Evolutionary conservation across 2,329 filamentous ascomycete species (phyloP).

Genomic region (Cladosporium sp.): DNA sequence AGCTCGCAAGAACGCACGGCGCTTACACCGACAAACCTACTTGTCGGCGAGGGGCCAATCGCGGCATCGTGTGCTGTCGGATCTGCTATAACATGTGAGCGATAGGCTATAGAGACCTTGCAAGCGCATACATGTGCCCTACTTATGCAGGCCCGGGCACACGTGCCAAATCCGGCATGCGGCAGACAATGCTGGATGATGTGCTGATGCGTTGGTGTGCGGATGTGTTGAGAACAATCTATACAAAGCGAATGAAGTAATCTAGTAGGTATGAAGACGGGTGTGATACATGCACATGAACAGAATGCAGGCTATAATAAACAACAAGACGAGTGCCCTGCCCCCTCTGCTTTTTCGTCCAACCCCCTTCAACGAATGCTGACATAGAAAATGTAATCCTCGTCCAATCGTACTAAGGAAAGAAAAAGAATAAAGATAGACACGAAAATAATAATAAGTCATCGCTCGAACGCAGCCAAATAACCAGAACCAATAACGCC

Average conservation of each 20-base stretch:
- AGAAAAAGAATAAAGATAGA: not conserved
- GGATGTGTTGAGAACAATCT: no score
- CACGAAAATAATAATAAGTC: conserved; percentile 33
- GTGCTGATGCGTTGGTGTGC: no score
- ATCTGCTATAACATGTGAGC: not conserved
- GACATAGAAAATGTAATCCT: conserved; percentile 16
- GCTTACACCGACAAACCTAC: conserved; percentile 2
- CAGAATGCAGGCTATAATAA: no score
- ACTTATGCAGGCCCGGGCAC: not conserved
- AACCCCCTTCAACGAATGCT: not conserved
- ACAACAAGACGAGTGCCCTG: no score
- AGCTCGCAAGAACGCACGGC: not conserved
- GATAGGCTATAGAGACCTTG: not conserved
- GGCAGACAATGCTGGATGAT: not conserved
- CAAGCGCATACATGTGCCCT: not conserved
- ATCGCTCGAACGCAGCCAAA: conserved; percentile 11
- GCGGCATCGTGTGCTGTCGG: not conserved
- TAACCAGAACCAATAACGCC: not conserved
- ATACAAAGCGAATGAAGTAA: no score
- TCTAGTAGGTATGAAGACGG: not conserved
- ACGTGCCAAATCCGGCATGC: not conserved
- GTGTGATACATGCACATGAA: not conserved
- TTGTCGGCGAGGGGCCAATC: not conserved
- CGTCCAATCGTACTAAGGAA: not conserved
- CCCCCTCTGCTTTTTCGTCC: not conserved